Evolutionary conservation across 495 filamentous ascomycete genomes (phyloP).

Genomic region (Aspergillus leporis): DNA sequence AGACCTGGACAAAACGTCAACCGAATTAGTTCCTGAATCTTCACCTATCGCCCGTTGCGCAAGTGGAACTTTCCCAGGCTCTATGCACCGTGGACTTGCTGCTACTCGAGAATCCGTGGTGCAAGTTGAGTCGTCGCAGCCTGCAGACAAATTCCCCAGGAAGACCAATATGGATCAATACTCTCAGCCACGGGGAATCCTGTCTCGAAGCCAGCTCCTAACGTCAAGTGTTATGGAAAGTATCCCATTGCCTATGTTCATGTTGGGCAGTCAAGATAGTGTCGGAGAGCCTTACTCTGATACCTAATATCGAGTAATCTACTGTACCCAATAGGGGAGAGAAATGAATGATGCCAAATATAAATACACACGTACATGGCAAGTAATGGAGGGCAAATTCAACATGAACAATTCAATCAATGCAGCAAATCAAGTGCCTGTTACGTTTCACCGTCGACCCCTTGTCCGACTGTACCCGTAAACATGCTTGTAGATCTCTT

Average conservation of each 20-base stretch:
- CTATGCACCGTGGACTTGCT: conserved; percentile 24
- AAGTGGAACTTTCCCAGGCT: conserved; percentile 11
- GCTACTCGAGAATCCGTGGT: conserved; percentile 31
- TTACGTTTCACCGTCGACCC: background rate
- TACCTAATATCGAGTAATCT: conserved; percentile 14
- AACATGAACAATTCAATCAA: background rate
- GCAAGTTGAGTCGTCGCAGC: conserved; percentile 49
- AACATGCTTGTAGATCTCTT: background rate
- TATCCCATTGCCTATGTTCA: conserved; percentile 41
- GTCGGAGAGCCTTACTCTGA: conserved; percentile 44
- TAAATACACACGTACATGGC: conserved; percentile 7
- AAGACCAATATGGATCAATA: conserved; percentile 10
- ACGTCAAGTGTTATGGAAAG: conserved; percentile 52
- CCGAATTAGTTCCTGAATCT: conserved; percentile 45
- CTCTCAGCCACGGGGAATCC: conserved; percentile 21
- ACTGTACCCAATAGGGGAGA: background rate
- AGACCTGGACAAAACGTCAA: conserved; percentile 24
- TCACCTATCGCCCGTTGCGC: conserved; percentile 33
- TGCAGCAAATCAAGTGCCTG: background rate
- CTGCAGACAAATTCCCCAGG: conserved; percentile 31
- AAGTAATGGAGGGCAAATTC: conserved; percentile 5
- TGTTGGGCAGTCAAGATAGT: conserved; percentile 47
- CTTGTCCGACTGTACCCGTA: too few species aligned
- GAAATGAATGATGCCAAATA: conserved; percentile 10
- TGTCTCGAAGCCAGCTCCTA: conserved; percentile 42